Conservation (phyloP, 176 grass and related monocot species). For the Elaeis guineensis region DNA sequence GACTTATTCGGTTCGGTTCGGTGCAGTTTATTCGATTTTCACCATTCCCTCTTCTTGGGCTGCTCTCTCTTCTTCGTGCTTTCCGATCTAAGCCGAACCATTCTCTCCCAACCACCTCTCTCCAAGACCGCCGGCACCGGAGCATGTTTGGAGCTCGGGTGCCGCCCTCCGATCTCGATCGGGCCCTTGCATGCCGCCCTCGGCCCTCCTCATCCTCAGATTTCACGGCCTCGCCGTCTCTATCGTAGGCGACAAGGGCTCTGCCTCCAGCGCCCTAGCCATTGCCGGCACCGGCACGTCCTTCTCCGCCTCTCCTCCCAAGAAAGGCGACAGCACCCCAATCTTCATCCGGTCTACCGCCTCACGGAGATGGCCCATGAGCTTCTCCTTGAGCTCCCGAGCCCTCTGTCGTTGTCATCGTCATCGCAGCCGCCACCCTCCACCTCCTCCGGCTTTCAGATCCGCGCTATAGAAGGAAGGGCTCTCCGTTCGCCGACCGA, state of each 20-base stretch:
- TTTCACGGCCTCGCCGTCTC: slow-evolving; percentile 48
- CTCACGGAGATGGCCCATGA: no score
- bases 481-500: not conserved
- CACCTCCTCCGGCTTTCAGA: not conserved
- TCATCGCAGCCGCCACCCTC: slow-evolving; percentile 13
- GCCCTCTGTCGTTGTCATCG: slow-evolving; percentile 23
- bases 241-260: not conserved
- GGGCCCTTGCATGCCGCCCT: not conserved
- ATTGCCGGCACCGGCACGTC: not conserved
- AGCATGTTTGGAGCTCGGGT: not conserved
- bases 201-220: slow-evolving; percentile 58
- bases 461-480: not conserved
- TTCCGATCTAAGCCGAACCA: slow-evolving; percentile 20
- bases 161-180: not conserved
- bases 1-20: no score
- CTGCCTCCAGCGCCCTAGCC: not conserved
- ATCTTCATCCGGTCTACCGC: no score
- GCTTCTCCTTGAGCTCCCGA: slow-evolving; percentile 31
- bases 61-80: slow-evolving; percentile 11
- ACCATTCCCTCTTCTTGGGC: no score
- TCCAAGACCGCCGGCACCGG: not conserved
- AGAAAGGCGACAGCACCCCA: no score
- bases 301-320: no score
- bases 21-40: no score
- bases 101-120: not conserved